Conservation (phyloP, 2,329 filamentous ascomycete species). For the Trichoderma sp. region DNA sequence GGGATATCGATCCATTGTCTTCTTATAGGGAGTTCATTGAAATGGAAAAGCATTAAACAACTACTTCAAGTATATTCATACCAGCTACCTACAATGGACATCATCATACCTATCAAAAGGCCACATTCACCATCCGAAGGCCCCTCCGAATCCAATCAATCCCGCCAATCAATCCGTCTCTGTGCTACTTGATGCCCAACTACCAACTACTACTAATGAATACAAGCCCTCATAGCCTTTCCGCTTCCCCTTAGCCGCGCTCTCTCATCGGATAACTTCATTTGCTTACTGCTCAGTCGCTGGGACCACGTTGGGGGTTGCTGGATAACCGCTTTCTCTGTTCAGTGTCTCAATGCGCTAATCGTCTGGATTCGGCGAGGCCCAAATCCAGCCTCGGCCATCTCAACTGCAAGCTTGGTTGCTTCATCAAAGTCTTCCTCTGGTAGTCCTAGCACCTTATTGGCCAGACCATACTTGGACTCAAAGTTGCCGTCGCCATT, state of each 20-base stretch:
- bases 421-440: conserved; percentile 60
- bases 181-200: background rate
- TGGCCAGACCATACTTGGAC: conserved; percentile 42
- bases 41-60: background rate
- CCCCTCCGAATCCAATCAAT: background rate
- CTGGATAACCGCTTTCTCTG: background rate
- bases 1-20: background rate
- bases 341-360: background rate
- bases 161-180: background rate
- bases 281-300: background rate
- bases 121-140: background rate
- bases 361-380: background rate
- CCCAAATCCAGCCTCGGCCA: conserved; percentile 31
- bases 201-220: background rate
- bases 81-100: background rate
- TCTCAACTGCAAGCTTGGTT: conserved; percentile 51
- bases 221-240: background rate
- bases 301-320: too few relatives aligned
- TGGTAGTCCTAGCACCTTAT: conserved; percentile 57
- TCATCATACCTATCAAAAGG: background rate
- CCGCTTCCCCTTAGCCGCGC: background rate
- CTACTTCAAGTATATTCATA: background rate
- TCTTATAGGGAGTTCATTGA: background rate
- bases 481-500: conserved; percentile 44
- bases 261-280: background rate